Evolutionary conservation across 1,284 basidiomycete species (phyloP), one percentile per base, ranked within the genome.

Genomic region (Wallemia mellicola): DNA sequence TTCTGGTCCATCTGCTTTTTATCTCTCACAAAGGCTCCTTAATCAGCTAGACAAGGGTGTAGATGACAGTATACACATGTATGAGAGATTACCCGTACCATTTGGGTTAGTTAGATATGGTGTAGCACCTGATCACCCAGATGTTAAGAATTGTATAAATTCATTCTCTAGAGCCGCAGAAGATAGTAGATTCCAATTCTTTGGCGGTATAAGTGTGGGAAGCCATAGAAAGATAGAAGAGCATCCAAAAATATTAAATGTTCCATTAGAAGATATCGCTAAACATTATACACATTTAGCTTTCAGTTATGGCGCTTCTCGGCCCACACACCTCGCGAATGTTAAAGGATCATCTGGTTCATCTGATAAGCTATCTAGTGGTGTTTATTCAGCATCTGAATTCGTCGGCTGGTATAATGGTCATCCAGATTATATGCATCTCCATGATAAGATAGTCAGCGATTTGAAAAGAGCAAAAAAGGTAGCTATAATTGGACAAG

Each of bases 81-180:
- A 82, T 68, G 94, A 99, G 71, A 76, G 86, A 24, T 74, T 95
- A 1, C 95, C 92, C 75, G 81, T 86, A 27, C 94, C 94, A 1
- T 86, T 94, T 68, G 94, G 94, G 0, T 76, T 98, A 0, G 89
- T 92, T 1, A 75, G 94, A 48, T 98, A 94, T 66, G 92, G 94
- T 1, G 94, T 99, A 5, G 94, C 94, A 9, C 92, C 94, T 38
- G 94, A 98, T 72, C 94, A 99, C 70, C 89, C 92, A 1, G 92
- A 98, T 73, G 92, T 98, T 67, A 98, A 95, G 89, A 99, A 99
- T 69, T 95, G 91, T 70, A 87, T 85, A 55, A 79, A 94, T 72
- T 96, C 94, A 71, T 99, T 98, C 64, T 86, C 89, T 66, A 74
- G 76, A 27, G 65, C 72, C 54, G 81, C 84, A 0, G 63, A 68